Evolutionary conservation across 305 asterid species (phyloP).

Genomic region (Solanum hybrid): DNA sequence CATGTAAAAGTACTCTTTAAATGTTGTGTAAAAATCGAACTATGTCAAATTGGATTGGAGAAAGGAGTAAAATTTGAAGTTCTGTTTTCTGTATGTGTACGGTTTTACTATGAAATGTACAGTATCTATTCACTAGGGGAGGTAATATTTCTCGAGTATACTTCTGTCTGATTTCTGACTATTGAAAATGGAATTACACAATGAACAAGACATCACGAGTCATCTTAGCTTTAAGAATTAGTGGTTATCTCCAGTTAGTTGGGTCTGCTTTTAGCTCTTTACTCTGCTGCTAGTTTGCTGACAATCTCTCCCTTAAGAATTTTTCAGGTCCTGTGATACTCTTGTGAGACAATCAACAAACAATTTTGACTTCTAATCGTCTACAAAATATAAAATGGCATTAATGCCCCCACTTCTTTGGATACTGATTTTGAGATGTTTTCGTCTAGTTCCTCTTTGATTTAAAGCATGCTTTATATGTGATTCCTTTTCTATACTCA

Average conservation of each 20-base stretch:
- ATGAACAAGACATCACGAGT: not conserved
- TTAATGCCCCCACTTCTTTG: not conserved
- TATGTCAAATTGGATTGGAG: not conserved
- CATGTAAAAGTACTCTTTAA: not conserved
- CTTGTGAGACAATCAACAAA: not conserved
- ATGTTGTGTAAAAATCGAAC: not conserved
- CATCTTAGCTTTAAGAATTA: not conserved
- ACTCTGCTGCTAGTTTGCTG: not conserved
- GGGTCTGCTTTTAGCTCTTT: not conserved
- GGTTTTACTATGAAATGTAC: not conserved
- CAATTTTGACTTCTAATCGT: not conserved
- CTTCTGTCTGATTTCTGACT: not conserved
- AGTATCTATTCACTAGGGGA: not conserved
- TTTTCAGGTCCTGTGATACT: not conserved
- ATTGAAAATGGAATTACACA: not conserved
- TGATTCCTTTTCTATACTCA: not conserved
- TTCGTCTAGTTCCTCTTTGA: not conserved
- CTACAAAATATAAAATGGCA: not conserved
- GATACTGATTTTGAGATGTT: slow-evolving; percentile 2
- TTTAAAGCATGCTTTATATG: not conserved
- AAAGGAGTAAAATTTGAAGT: not conserved
- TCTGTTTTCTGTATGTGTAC: not conserved
- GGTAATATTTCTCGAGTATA: not conserved
- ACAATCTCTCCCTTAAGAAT: not conserved
- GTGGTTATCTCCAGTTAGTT: not conserved